Evolutionary conservation across 805 yeast genomes (phyloP).

Genomic region (Spathaspora arborariae): DNA sequence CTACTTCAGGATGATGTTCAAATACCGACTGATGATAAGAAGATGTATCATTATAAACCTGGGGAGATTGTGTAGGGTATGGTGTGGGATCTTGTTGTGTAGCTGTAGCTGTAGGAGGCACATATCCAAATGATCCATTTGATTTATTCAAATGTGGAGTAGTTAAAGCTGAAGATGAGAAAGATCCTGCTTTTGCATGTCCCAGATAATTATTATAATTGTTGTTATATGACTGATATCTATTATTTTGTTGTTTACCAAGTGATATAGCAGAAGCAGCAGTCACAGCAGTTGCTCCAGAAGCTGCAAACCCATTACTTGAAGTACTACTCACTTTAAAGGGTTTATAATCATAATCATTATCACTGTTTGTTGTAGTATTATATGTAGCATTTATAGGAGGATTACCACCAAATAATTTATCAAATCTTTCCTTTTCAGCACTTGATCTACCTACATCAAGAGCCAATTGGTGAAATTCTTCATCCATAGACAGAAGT

Average conservation of each 20-base stretch:
- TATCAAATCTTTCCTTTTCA: not conserved
- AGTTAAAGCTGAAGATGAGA: not conserved
- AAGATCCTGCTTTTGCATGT: not conserved
- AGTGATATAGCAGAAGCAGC: not conserved
- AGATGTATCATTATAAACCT: not conserved
- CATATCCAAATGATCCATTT: not conserved
- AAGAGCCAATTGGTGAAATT: not conserved
- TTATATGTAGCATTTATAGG: not conserved
- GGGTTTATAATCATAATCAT: conserved; percentile 22
- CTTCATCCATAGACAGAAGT: conserved; percentile 9
- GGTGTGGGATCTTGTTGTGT: not conserved
- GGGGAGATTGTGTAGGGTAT: not conserved
- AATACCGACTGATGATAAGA: conserved; percentile 21
- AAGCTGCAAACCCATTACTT: not conserved
- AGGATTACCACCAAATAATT: not conserved
- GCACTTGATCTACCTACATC: not conserved
- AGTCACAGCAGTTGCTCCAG: not conserved
- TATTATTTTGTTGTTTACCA: not conserved
- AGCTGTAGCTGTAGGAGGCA: not conserved
- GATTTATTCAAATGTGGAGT: not conserved
- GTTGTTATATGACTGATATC: conserved; percentile 3
- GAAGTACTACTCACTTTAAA: not conserved
- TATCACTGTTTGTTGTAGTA: conserved; percentile 13
- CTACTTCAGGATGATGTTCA: conserved; percentile 44
- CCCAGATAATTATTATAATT: not conserved